Conservation (phyloP, 441 rosid genomes). For the Corymbia citriodora region DNA sequence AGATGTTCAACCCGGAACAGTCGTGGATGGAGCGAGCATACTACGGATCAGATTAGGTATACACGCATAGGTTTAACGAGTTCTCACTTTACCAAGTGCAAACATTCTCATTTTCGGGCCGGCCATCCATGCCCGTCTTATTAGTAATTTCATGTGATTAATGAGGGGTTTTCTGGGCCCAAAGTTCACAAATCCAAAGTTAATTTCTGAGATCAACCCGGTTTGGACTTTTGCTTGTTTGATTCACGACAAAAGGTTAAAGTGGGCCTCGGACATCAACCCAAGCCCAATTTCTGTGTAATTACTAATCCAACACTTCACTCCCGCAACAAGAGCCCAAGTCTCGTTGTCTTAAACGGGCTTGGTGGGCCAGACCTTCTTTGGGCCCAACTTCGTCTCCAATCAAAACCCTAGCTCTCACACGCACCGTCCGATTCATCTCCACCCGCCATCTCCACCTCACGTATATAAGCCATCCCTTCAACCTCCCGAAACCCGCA, state of each 20-base stretch:
- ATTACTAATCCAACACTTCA: neutral
- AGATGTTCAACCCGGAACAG: neutral
- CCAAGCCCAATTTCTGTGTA: neutral
- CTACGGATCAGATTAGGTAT: neutral
- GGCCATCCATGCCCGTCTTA: neutral
- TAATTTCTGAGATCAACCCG: neutral
- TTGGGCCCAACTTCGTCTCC: neutral
- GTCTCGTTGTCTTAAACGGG: neutral
- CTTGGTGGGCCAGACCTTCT: neutral
- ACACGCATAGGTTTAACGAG: neutral
- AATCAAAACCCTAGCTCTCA: conserved; percentile 3
- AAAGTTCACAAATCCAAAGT: neutral
- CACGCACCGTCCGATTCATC: conserved; percentile 10
- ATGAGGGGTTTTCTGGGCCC: neutral
- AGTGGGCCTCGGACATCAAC: neutral
- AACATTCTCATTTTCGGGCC: neutral
- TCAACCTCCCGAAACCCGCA: neutral
- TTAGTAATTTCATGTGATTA: neutral
- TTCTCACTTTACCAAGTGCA: neutral
- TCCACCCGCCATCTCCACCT: neutral
- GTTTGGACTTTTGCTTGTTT: neutral
- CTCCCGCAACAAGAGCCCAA: neutral
- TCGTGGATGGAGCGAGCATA: neutral
- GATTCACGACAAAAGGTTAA: neutral
- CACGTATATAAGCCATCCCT: neutral